Percentiles rank a stretch among this genome's conserved stretches.
Evolutionary conservation across 768 basidiomycete genomes (phyloP).

Genomic region (Termitomyces sp.): DNA sequence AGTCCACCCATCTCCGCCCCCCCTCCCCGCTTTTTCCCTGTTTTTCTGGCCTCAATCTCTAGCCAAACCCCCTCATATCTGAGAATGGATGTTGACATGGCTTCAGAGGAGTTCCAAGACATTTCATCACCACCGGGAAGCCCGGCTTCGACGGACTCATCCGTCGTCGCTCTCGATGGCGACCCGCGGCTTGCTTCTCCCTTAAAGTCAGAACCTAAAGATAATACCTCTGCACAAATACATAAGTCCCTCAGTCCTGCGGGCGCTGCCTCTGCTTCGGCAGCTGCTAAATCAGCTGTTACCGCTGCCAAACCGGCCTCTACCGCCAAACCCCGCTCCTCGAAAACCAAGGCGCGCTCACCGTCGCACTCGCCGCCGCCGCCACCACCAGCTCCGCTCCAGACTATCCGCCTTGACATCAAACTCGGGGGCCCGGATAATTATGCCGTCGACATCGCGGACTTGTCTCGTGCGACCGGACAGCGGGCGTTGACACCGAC

Average conservation of each 20-base stretch:
- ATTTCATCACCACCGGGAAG: neutral
- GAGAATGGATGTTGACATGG: conserved; percentile 1
- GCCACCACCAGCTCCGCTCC: conserved; percentile 45
- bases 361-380: conserved; percentile 22
- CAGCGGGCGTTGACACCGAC: conserved; percentile 38
- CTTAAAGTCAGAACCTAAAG: neutral
- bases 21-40: conserved; percentile 12
- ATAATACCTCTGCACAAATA: neutral
- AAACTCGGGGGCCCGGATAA: conserved; percentile 60
- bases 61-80: neutral
- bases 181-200: conserved; percentile 1
- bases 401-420: conserved; percentile 64
- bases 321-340: conserved; percentile 52
- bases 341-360: conserved; percentile 31
- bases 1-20: conserved; percentile 8
- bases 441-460: conserved; percentile 61
- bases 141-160: neutral
- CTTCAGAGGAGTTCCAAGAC: neutral
- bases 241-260: neutral
- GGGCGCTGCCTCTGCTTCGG: conserved; percentile 1
- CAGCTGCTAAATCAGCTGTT: conserved; percentile 12
- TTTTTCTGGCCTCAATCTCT: conserved; percentile 17
- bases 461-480: conserved; percentile 52
- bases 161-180: conserved; percentile 2
- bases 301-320: conserved; percentile 8